Evolutionary conservation across 139 green algal species (phyloP).

Genomic region (Chara braunii): DNA sequence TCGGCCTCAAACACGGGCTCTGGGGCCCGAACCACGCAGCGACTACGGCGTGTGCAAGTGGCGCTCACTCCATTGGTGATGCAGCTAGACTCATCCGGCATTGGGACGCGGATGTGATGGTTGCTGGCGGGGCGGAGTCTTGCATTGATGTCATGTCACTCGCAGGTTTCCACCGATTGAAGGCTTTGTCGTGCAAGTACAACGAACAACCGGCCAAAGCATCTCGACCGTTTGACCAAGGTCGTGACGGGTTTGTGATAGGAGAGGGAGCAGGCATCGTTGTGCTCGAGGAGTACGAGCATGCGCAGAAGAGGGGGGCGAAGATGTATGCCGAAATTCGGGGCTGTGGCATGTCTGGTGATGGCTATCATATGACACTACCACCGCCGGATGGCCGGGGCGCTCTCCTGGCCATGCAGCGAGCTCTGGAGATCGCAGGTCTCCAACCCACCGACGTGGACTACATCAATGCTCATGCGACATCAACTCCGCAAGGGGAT

Average conservation of each 20-base stretch:
- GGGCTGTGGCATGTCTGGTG: constrained; percentile 75
- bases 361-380: constrained; percentile 88
- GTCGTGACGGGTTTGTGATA: constrained; percentile 44
- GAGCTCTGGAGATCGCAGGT: constrained; percentile 36
- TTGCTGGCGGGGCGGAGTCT: constrained; percentile 55
- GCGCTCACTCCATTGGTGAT: constrained; percentile 63
- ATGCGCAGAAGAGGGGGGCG: constrained; percentile 49
- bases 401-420: constrained; percentile 55
- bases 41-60: constrained; percentile 64
- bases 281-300: constrained; percentile 60
- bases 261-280: constrained; percentile 68
- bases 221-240: constrained; percentile 33
- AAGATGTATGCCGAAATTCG: constrained; percentile 67
- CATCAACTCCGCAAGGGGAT: constrained; percentile 56
- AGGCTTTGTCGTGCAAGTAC: constrained; percentile 14
- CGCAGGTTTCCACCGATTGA: constrained; percentile 72
- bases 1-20: constrained; percentile 61
- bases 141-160: constrained; percentile 80
- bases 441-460: constrained; percentile 49
- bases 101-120: constrained; percentile 81
- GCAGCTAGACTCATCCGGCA: constrained; percentile 71
- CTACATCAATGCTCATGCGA: constrained; percentile 89
- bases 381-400: constrained; percentile 52
- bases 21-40: constrained; percentile 69
- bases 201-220: constrained; percentile 24